Base-by-base conservation (phyloP, 148 eudicot species). In the Arctostaphylos glauca region DNA sequence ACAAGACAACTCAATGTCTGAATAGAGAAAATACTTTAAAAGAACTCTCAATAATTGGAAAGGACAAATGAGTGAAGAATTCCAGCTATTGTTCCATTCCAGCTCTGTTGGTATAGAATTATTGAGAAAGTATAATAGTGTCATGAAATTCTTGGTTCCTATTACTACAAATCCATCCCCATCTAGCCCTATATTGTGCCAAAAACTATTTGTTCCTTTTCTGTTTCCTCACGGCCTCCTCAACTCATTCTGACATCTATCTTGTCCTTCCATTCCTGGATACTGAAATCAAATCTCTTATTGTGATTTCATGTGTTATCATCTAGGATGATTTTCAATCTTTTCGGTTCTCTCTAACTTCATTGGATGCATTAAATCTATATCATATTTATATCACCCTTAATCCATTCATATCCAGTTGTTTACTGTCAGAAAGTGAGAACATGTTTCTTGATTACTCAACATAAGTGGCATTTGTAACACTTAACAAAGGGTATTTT, bases 271-370 rank as follows among this genome's bases (percentile, higher is more conserved):
- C 9, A 31, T 18, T 2, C 43, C 56, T 74, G 54, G 77, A 49
- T 31, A 48, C 31, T 12, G 23, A 48, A 19, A 49, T 47, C 8
- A 49, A 48, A 49, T 38, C 76, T 44, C 25, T 46, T 46, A 44
- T 16, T 47, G 21, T 23, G 31, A n/a, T 74, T 70, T 74, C 16
- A 12, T 49, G 41, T 16, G 10, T 21, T 41, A 21, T 74, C 38
- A 19, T n/a, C 15, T 48, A 18, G 4, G 41, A 14, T 8, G 48
- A 54, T 76, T 53, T 76, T 21, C 62, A 31, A 53, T 53, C 47
- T 76, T 76, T 60, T 46, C 44, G 10, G 18, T 52, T 16, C 47
- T 31, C 79, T 54, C 5, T 53, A 76, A 76, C 46, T 76, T 76
- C 62, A 56, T 38, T 31, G 56, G n/a, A 6, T 31, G 44, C 16